Evolutionary conservation across 495 filamentous ascomycete species (phyloP).

Genomic region (Talaromyces wortmannii): DNA sequence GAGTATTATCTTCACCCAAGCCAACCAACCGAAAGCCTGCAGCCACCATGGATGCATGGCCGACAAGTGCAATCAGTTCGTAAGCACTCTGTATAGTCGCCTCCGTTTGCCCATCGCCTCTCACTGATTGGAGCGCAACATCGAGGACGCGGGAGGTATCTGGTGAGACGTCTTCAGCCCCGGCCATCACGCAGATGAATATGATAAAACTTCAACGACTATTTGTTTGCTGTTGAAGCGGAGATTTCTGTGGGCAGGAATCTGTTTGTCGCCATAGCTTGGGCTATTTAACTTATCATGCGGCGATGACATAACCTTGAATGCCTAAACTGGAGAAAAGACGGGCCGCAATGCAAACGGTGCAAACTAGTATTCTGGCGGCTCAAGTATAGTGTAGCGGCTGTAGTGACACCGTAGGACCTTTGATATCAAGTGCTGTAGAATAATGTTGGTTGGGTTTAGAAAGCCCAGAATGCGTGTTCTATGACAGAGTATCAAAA

Average conservation of each 20-base stretch:
- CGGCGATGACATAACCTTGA: background rate
- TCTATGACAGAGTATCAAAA: too few relatives aligned
- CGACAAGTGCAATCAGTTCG: slow-evolving; percentile 80
- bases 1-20: slow-evolving; percentile 70
- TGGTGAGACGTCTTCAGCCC: slow-evolving; percentile 12
- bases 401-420: background rate
- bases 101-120: slow-evolving; percentile 14
- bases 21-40: slow-evolving; percentile 79
- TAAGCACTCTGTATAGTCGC: slow-evolving; percentile 64
- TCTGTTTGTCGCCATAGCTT: too few relatives aligned
- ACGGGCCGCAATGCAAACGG: slow-evolving; percentile 1
- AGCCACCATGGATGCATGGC: slow-evolving; percentile 75
- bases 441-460: too few relatives aligned
- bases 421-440: background rate
- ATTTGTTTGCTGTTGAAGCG: background rate
- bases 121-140: slow-evolving; percentile 25
- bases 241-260: too few relatives aligned
- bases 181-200: slow-evolving; percentile 15
- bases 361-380: background rate
- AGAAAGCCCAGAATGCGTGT: too few relatives aligned
- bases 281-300: background rate
- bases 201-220: background rate
- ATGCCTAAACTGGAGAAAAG: background rate
- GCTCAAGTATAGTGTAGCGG: background rate
- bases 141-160: slow-evolving; percentile 23